Conservation (phyloP, 371 early-diverging fungal genomes). For the Rhizomucor miehei region DNA sequence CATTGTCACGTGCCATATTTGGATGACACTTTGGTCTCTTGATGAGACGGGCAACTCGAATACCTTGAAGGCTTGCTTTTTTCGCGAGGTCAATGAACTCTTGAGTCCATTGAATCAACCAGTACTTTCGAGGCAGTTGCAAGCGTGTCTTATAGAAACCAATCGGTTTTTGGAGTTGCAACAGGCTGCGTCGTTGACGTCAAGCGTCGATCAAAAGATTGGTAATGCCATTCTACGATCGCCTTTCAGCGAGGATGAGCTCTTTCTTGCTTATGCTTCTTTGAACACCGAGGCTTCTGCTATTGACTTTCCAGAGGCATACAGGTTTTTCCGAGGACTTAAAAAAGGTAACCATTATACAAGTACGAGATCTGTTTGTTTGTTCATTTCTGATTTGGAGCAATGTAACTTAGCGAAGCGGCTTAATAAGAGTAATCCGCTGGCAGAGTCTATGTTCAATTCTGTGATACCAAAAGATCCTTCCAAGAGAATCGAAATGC, state of each 20-base stretch:
- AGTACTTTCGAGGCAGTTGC: background rate
- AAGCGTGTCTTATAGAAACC: slow-evolving; percentile 1
- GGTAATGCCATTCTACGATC: slow-evolving; percentile 21
- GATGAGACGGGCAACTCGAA: slow-evolving; percentile 9
- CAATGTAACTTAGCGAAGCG: too few relatives aligned
- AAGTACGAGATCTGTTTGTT: background rate
- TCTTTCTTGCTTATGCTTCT: slow-evolving; percentile 21
- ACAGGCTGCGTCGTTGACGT: slow-evolving; percentile 1
- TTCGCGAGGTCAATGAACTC: too few relatives aligned
- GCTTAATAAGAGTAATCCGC: background rate
- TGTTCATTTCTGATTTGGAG: too few relatives aligned
- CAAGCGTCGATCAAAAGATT: slow-evolving; percentile 24
- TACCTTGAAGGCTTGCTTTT: slow-evolving; percentile 1
- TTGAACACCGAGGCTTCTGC: background rate
- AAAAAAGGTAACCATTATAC: background rate
- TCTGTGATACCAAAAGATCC: slow-evolving; percentile 9
- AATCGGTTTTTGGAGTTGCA: slow-evolving; percentile 10
- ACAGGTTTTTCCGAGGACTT: too few relatives aligned
- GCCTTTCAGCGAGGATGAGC: slow-evolving; percentile 26
- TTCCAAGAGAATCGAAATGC: background rate
- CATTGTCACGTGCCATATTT: slow-evolving; percentile 21
- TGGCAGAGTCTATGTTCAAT: background rate
- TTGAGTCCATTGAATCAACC: too few relatives aligned
- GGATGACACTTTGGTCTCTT: slow-evolving; percentile 22
- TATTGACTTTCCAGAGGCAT: too few relatives aligned